phyloP scores from a whole-genome alignment of 176 grass and related monocot species.

The Tillandsia leiboldiana region DNA sequence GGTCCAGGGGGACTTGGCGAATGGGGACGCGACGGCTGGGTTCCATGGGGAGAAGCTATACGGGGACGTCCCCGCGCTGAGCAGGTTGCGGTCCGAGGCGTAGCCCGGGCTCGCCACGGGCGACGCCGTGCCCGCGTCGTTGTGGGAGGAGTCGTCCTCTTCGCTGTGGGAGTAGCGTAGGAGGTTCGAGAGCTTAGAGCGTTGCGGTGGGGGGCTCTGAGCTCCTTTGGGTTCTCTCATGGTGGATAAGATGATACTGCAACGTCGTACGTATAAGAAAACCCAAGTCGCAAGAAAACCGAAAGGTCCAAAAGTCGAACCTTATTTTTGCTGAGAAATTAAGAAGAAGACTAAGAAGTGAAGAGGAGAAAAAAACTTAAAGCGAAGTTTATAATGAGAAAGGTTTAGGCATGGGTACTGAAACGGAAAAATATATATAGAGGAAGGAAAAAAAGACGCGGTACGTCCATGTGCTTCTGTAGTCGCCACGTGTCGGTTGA shows the following conservation, averaged over 20 bases:
- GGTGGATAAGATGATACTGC: background rate
- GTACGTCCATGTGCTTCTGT: too few relatives aligned
- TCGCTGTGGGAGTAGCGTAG: background rate
- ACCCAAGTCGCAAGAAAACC: background rate
- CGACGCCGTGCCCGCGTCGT: background rate
- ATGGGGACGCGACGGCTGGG: background rate
- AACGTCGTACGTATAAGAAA: background rate
- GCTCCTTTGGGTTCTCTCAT: background rate
- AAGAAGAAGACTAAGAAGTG: background rate
- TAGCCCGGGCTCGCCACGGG: conserved; percentile 2
- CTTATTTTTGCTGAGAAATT: background rate
- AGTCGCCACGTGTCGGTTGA: too few relatives aligned
- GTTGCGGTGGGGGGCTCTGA: background rate
- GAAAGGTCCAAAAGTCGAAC: background rate
- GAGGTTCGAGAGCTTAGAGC: background rate
- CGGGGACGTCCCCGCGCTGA: background rate
- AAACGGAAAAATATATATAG: too few relatives aligned
- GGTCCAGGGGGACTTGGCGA: conserved; percentile 9
- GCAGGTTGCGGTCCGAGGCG: background rate
- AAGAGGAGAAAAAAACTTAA: background rate
- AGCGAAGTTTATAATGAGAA: background rate
- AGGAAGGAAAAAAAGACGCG: too few relatives aligned
- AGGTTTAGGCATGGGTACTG: too few relatives aligned
- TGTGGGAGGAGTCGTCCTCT: background rate
- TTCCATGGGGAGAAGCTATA: background rate